Evolutionary conservation across 805 yeast genomes (phyloP).

Genomic region (Scheffersomyces ergatensis): DNA sequence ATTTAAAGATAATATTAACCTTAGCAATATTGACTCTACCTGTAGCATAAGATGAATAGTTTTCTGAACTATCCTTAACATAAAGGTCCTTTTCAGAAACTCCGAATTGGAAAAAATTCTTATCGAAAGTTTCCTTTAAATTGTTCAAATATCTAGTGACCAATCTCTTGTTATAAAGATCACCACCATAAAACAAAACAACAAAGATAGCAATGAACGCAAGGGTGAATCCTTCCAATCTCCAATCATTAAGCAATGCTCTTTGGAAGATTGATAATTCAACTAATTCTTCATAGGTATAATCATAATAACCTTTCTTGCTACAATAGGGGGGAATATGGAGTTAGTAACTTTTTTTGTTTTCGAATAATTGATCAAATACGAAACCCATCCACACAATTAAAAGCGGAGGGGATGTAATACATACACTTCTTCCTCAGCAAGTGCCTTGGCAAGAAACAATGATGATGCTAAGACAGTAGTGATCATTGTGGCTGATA

Average conservation of each 20-base stretch:
- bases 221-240: constrained; percentile 60
- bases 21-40: constrained; percentile 80
- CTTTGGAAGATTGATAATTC: constrained; percentile 61
- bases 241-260: constrained; percentile 67
- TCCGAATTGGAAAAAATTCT: constrained; percentile 81
- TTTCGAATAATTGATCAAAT: no score
- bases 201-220: constrained; percentile 50
- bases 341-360: background rate
- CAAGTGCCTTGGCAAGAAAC: background rate
- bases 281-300: constrained; percentile 52
- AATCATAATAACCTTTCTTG: constrained; percentile 12
- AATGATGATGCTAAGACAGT: background rate
- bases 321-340: background rate
- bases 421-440: background rate
- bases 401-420: no score
- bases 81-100: constrained; percentile 42
- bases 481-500: background rate
- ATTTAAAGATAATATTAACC: constrained; percentile 56
- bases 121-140: constrained; percentile 50
- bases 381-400: no score
- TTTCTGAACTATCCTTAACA: constrained; percentile 62
- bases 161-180: constrained; percentile 49
- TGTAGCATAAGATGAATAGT: constrained; percentile 74
- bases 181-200: constrained; percentile 57
- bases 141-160: constrained; percentile 55